phyloP scores from a whole-genome alignment of 2,329 filamentous ascomycete species.

The Sporothrix brasiliensis region DNA sequence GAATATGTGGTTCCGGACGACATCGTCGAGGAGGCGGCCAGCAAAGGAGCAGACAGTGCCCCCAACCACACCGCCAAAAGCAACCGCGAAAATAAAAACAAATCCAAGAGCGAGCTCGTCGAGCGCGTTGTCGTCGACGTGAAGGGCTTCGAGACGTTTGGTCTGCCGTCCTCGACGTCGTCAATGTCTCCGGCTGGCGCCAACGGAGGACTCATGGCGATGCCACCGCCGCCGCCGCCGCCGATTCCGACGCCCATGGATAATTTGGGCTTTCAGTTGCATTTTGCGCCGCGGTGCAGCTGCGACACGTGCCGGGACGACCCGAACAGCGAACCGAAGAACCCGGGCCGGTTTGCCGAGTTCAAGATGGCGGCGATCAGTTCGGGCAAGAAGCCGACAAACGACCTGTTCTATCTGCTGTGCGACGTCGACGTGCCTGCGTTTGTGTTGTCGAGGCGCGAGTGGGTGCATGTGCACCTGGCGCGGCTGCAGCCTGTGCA shows the following conservation, averaged over 20 bases:
- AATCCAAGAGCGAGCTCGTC: conserved; percentile 33
- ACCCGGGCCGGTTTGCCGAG: conserved; percentile 44
- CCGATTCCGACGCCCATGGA: conserved; percentile 22
- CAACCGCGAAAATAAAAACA: background rate
- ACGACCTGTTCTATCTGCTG: conserved; percentile 51
- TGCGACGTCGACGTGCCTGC: conserved; percentile 51
- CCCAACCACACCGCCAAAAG: conserved; percentile 30
- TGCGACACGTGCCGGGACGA: conserved; percentile 45
- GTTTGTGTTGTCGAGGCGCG: conserved; percentile 51
- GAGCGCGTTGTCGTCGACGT: conserved; percentile 46
- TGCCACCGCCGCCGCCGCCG: conserved; percentile 37
- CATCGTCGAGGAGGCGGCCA: conserved; percentile 28
- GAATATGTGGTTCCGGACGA: conserved; percentile 50
- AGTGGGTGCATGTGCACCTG: conserved; percentile 51
- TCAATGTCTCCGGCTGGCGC: background rate
- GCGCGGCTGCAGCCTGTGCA: conserved; percentile 47
- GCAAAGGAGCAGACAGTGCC: background rate
- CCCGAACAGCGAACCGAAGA: conserved; percentile 29
- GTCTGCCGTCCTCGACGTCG: too few relatives aligned
- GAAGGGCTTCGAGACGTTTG: background rate
- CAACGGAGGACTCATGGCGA: background rate
- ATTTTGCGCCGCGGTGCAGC: conserved; percentile 48
- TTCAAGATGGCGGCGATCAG: conserved; percentile 50
- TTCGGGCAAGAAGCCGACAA: conserved; percentile 44
- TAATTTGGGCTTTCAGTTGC: conserved; percentile 47